Evolutionary conservation across 768 basidiomycete genomes (phyloP).

Genomic region (Asterophora parasitica): DNA sequence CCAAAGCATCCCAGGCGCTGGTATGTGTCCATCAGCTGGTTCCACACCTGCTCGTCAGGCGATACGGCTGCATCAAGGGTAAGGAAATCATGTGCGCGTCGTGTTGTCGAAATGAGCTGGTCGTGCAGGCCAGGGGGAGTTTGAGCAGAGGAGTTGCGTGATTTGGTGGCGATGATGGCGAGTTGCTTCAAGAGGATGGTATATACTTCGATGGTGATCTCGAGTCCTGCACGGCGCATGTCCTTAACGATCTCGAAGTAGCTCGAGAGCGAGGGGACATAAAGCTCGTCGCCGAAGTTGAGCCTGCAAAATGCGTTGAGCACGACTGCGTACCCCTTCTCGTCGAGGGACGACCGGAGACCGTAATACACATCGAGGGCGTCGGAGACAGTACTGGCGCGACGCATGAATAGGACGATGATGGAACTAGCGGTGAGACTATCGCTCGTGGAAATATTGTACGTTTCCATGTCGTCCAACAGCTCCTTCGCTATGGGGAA

Average conservation of each 20-base stretch:
- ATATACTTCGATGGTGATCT: constrained; percentile 56
- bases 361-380: constrained; percentile 61
- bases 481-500: constrained; percentile 44
- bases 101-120: constrained; percentile 44
- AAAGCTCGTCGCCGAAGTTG: constrained; percentile 39
- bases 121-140: constrained; percentile 19
- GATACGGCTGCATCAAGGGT: constrained; percentile 75
- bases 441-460: constrained; percentile 40
- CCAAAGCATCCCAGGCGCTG: constrained; percentile 67
- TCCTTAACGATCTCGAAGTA: constrained; percentile 78
- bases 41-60: constrained; percentile 68
- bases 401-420: constrained; percentile 64
- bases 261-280: constrained; percentile 41
- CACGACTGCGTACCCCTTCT: constrained; percentile 58
- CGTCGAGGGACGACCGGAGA: constrained; percentile 41
- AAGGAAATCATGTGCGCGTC: constrained; percentile 68
- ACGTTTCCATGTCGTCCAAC: constrained; percentile 60
- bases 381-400: constrained; percentile 45
- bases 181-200: constrained; percentile 61
- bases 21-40: constrained; percentile 87
- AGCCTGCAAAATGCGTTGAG: constrained; percentile 60
- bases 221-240: constrained; percentile 65
- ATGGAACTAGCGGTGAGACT: constrained; percentile 44
- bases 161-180: constrained; percentile 36
- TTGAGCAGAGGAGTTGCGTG: constrained; percentile 18